Evolutionary conservation across 140 eudicot genomes (phyloP), one percentile per base, ranked within the genome.

Genomic region (Anethum foeniculum): DNA sequence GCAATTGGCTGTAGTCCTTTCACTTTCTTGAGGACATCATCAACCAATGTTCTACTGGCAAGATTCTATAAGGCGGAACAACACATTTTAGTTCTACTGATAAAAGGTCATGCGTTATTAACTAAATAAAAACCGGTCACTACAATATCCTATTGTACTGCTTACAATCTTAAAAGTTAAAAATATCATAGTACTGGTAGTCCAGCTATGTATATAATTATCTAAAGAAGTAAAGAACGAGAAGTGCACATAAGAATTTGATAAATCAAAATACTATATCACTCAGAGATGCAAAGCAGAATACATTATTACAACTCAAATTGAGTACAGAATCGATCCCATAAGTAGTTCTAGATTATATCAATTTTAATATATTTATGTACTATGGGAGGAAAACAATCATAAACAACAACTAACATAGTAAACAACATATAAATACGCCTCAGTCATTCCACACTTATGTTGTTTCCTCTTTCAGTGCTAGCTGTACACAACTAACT

Each of bases 21-120:
- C 58, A 92, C 98, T 81, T 94, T 94, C 77, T 85, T 89, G 82
- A 90, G 85, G 86, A 94, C 98, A 78, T 92, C 98, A 69, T 92
- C 98, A 76, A 89, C 94, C 89, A 94, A 79, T 32, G 98, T 88
- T 79, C 96, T 87, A 84, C 83, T 90, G 13, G 97, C 96, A 74
- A 94, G 92, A 85, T 91, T 91, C 97, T 91, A 82, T 83, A 87
- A 85, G 25, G 27, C 23, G 28, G 74, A 11, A 68, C 43, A 68
- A 14, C 74, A 68, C 5, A 30, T 30, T 12, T 68, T 68, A 68
- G 44, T 28, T 68, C 7, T 30, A 68, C 43, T 15, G 5, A 67
- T 28, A 13, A 30, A 11, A 60, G 69, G 60, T 52, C 60, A 0
- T 46, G 2, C 3, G 3, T 46, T 8, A 46, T 10, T 46, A 46